phyloP scores from a whole-genome alignment of 2,329 filamentous ascomycete genomes.

The Chaetomium globosum region DNA sequence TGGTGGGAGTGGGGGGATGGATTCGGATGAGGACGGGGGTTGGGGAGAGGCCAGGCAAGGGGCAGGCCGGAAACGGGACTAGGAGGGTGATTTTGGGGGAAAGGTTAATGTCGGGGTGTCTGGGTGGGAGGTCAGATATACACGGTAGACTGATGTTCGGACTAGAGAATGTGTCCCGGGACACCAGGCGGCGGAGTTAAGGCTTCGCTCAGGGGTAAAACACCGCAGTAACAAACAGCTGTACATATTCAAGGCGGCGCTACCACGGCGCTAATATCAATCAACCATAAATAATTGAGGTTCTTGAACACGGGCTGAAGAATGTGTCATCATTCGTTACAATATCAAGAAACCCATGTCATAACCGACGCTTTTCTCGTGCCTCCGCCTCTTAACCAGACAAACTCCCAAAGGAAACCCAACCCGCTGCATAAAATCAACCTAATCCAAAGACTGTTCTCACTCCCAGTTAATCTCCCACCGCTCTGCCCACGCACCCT shows the following conservation, averaged over 20 bases:
- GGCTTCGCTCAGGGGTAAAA: not conserved
- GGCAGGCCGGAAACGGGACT: slow-evolving; percentile 17
- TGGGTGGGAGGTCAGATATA: not conserved
- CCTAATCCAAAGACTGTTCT: not conserved
- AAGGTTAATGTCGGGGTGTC: no score
- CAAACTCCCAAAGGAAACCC: not conserved
- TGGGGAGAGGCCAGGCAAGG: slow-evolving; percentile 7
- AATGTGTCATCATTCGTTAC: not conserved
- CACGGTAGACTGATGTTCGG: not conserved
- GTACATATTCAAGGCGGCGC: not conserved
- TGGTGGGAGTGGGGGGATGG: slow-evolving; percentile 18
- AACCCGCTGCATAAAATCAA: not conserved
- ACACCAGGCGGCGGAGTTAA: not conserved
- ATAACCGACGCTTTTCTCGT: not conserved
- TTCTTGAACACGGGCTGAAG: not conserved
- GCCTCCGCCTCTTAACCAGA: not conserved
- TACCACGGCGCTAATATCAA: not conserved
- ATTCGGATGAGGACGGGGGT: slow-evolving; percentile 30
- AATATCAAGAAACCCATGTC: not conserved
- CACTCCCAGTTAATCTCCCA: slow-evolving; percentile 49
- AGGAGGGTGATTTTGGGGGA: not conserved
- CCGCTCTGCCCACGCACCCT: slow-evolving; percentile 59
- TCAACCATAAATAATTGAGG: not conserved
- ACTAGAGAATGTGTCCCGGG: not conserved
- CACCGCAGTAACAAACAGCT: not conserved